Evolutionary conservation across 805 yeast species (phyloP).

Genomic region (Nakazawaea ishiwadae): DNA sequence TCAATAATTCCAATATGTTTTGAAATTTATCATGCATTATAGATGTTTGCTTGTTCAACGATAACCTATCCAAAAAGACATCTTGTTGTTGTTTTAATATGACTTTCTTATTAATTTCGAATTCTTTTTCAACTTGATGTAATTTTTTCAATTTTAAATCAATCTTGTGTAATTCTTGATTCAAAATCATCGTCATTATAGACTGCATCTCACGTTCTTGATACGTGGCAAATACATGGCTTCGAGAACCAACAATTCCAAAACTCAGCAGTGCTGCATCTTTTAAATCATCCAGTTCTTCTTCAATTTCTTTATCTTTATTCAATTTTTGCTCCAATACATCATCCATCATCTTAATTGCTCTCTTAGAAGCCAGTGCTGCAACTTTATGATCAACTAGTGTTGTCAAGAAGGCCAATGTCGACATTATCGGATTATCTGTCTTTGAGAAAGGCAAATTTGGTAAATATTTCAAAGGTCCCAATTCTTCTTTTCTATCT

Average conservation of each 20-base stretch:
- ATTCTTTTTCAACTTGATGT: slow-evolving; percentile 56
- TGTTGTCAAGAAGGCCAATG: slow-evolving; percentile 82
- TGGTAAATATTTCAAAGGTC: slow-evolving; percentile 77
- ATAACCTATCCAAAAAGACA: slow-evolving; percentile 57
- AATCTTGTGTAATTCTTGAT: slow-evolving; percentile 57
- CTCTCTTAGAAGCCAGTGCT: slow-evolving; percentile 69
- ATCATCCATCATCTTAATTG: slow-evolving; percentile 46
- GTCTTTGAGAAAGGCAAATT: slow-evolving; percentile 79
- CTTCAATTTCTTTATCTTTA: slow-evolving; percentile 20
- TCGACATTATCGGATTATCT: slow-evolving; percentile 92
- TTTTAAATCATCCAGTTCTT: slow-evolving; percentile 30
- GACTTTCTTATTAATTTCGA: slow-evolving; percentile 59
- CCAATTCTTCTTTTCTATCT: slow-evolving; percentile 42
- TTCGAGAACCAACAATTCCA: slow-evolving; percentile 72
- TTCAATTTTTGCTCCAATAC: slow-evolving; percentile 34
- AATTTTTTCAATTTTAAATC: slow-evolving; percentile 60
- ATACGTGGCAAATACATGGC: slow-evolving; percentile 72
- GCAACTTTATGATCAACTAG: slow-evolving; percentile 85
- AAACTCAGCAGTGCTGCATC: slow-evolving; percentile 68
- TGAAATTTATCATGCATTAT: slow-evolving; percentile 43
- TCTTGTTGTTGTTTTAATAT: slow-evolving; percentile 63
- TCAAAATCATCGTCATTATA: slow-evolving; percentile 50
- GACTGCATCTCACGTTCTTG: slow-evolving; percentile 77
- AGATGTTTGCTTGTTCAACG: slow-evolving; percentile 58
- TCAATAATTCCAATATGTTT: slow-evolving; percentile 26